Percentiles rank a stretch among this genome's conserved stretches.
These are phyloP conservation scores for Tolypocladium inflatum DNA, from an alignment of 2,329 filamentous ascomycete genomes.

Conservation along the genomic window DNA sequence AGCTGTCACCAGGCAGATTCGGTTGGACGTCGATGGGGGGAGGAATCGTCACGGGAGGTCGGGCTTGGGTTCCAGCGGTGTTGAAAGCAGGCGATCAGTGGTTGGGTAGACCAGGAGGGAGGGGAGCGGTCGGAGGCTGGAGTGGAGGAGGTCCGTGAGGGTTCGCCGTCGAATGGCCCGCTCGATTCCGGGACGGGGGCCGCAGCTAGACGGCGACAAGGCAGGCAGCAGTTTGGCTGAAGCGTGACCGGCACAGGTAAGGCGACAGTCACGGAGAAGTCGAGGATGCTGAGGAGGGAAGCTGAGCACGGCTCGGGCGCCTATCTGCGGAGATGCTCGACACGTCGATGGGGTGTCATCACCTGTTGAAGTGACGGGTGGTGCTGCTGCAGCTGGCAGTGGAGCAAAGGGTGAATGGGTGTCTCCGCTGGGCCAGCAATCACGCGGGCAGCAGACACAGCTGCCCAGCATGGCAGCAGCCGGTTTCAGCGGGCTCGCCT, in stretches of 20 bases:
- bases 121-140: not conserved
- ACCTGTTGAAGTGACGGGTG: not conserved
- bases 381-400: not conserved
- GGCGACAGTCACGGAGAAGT: not conserved
- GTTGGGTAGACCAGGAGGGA: not conserved
- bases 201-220: not conserved
- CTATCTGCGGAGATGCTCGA: constrained; percentile 2
- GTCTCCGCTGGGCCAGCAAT: not conserved
- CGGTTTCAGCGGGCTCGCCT: not conserved
- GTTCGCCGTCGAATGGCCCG: not conserved
- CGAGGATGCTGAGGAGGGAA: not conserved
- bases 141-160: not conserved
- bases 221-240: not conserved
- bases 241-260: not conserved
- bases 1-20: not conserved
- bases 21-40: not conserved
- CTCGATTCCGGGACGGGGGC: not conserved
- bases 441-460: not conserved
- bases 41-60: not conserved
- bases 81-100: not conserved
- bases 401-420: not conserved
- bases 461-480: not conserved
- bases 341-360: not conserved
- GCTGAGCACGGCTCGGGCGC: not conserved
- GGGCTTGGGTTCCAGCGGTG: not conserved